These are phyloP conservation scores for Hippophae gyantsensis DNA, from an alignment of 306 rosid genomes.

Conservation along the genomic window DNA sequence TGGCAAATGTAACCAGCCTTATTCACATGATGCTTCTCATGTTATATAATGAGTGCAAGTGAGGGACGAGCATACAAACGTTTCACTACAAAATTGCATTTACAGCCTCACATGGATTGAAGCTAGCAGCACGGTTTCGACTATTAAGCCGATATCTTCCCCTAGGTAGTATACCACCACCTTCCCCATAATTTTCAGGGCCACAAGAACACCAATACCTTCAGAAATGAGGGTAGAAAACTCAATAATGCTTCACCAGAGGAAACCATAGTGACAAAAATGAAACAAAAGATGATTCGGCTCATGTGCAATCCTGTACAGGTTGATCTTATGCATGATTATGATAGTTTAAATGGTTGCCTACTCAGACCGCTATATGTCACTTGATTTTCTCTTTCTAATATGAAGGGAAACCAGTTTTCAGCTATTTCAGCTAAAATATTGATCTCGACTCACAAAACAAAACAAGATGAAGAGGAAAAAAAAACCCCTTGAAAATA, in stretches of 20 bases:
- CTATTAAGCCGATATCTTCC: constrained; percentile 88
- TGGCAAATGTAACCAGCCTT: constrained; percentile 89
- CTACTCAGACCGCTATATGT: no score
- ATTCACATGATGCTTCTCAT: constrained; percentile 75
- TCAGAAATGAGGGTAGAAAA: constrained; percentile 15
- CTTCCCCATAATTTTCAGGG: constrained; percentile 95
- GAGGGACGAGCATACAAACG: constrained; percentile 83
- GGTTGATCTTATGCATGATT: no score
- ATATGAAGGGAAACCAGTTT: no score
- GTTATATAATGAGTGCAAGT: constrained; percentile 65
- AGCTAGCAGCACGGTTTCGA: constrained; percentile 97
- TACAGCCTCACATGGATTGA: constrained; percentile 94
- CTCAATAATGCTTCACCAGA: constrained; percentile 5
- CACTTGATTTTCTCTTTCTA: no score
- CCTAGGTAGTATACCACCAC: constrained; percentile 81
- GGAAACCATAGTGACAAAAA: background rate
- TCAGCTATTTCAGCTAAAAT: background rate
- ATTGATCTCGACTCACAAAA: no score
- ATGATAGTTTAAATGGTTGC: no score
- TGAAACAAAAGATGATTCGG: background rate
- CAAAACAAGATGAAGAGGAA: no score
- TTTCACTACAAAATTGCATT: constrained; percentile 84
- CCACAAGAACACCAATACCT: constrained; percentile 99
- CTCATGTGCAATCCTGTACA: no score
- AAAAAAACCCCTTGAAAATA: no score